Evolutionary conservation across 2,329 filamentous ascomycete genomes (phyloP), one percentile per base, ranked within the genome.

Genomic region (Didymosphaeria variabile): DNA sequence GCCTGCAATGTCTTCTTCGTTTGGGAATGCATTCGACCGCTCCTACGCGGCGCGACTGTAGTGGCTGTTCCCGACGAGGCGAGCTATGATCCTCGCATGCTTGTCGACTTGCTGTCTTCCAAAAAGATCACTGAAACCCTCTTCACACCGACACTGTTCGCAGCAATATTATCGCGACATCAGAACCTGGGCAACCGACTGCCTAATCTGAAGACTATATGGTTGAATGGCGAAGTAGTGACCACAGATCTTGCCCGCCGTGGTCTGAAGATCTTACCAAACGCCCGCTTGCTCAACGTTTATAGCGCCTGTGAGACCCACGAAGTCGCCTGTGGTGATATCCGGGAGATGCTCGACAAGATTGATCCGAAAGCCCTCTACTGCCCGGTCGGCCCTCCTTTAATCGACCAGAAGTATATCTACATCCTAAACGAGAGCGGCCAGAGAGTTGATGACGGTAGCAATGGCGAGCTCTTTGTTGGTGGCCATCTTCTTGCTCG

Each of bases 1-100:
- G 91, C 91, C n/a, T 94, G 91, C 80, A 94, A 94, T 81, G 91
- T 94, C 61, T 94, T 94, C 77, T 94, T 94, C 73, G 85, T 94
- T 50, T 94, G 91, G 91, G 91, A 94, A 75, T 93, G 94, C 59
- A 77, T 94, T 57, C 89, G 91, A 5, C 91, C 91, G 9, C 81
- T 94, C 47, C 75, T 94, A 57, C 86, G 91, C 57, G 91, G 91
- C 67, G 91, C 91, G 2, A 92, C 91, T 0, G 90, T 92, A 5
- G 86, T 93, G 23, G 86, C 89, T 3, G 87, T 94, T 17, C 90
- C 91, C 1, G 91, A 94, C 68, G 87, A 91, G 67, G 86, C 85
- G 38, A 93, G 91, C 78, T 94, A 93, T 70, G 91, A 94, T 66
- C 91, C 91, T 0, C 86, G 87, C 36, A 86, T 89, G 51, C 85